Base-by-base conservation (phyloP, 2,329 filamentous ascomycete genomes). In the Aphanoascus verrucosus region DNA sequence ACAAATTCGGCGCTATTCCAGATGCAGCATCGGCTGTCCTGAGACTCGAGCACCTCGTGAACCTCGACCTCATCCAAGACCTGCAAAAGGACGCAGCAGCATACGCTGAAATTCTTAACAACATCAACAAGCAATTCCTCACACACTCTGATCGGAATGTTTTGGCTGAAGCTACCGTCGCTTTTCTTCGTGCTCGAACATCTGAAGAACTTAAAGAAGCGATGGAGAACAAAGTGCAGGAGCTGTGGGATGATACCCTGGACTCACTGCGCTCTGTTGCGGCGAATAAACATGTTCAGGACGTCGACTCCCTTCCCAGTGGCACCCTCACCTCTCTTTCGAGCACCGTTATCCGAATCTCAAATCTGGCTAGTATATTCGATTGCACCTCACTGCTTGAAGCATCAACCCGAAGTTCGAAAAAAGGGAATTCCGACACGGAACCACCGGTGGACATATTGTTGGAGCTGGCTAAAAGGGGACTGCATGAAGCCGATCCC, bases 91-190 rank as follows among this genome's bases (percentile, higher is more conserved):
- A 94, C 59, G 82, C 88, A 0, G 83, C 85, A 1, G 84, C 83
- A 1, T 94, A 94, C 64, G 81, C 84, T 5, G 82, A 84, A 19
- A 73, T 97, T 31, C 75, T 98, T 1, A 89, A 95, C 60, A 90
- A 96, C 63, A 88, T 97, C 61, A 89, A 87, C 67, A 88, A 88
- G 55, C 93, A 98, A 62, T 97, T 98, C 71, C 83, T 86, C 62
- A 83, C 88, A n/a, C 93, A 98, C 64, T 86, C 87, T 42, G 88
- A 94, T 63, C 85, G 87, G 61, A 80, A 81, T 53, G 90, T 97
- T 15, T 76, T 98, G 44, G 82, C 82, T 9, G 90, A 96, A 67
- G 91, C 89, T 12, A 85, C 86, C 28, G 78, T 82, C 19, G 87
- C 90, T 4, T 80, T 98, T 37, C 72, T 95, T 32, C 88, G 94